Conservation (phyloP, 495 filamentous ascomycete species). For the Penicillium bovifimosum region DNA sequence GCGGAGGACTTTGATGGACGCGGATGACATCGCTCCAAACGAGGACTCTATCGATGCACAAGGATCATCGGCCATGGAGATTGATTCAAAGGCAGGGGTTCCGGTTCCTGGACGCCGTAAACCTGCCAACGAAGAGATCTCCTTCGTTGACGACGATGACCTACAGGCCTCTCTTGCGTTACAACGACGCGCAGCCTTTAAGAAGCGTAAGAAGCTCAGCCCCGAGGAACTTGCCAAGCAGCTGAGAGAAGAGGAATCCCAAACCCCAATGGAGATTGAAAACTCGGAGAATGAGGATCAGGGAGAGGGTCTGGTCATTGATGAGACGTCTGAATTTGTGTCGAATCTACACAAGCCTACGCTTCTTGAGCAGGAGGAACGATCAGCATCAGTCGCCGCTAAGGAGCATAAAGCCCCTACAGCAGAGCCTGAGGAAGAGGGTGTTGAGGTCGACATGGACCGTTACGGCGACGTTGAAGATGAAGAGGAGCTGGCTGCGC, state of each 20-base stretch:
- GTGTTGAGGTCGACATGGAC: slow-evolving; percentile 58
- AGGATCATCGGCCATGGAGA: slow-evolving; percentile 63
- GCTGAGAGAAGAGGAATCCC: slow-evolving; percentile 66
- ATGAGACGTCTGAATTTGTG: slow-evolving; percentile 94
- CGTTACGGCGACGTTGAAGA: slow-evolving; percentile 53
- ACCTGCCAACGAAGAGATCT: slow-evolving; percentile 55
- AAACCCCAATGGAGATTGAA: slow-evolving; percentile 48
- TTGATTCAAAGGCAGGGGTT: slow-evolving; percentile 52
- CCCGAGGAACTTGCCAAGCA: slow-evolving; percentile 84
- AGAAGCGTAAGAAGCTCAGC: slow-evolving; percentile 77
- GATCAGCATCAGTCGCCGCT: background rate
- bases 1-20: slow-evolving; percentile 63
- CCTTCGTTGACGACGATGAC: slow-evolving; percentile 87
- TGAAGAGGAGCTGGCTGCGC: slow-evolving; percentile 45
- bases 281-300: slow-evolving; percentile 44
- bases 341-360: slow-evolving; percentile 67
- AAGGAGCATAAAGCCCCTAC: slow-evolving; percentile 38
- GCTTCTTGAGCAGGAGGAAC: slow-evolving; percentile 53
- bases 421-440: slow-evolving; percentile 37
- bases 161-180: slow-evolving; percentile 77
- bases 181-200: slow-evolving; percentile 75
- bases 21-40: slow-evolving; percentile 63
- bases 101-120: slow-evolving; percentile 49
- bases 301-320: slow-evolving; percentile 75
- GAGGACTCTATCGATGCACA: slow-evolving; percentile 36